Conservation (phyloP, 768 basidiomycete species). For the Hortiboletus flavorubellus region DNA sequence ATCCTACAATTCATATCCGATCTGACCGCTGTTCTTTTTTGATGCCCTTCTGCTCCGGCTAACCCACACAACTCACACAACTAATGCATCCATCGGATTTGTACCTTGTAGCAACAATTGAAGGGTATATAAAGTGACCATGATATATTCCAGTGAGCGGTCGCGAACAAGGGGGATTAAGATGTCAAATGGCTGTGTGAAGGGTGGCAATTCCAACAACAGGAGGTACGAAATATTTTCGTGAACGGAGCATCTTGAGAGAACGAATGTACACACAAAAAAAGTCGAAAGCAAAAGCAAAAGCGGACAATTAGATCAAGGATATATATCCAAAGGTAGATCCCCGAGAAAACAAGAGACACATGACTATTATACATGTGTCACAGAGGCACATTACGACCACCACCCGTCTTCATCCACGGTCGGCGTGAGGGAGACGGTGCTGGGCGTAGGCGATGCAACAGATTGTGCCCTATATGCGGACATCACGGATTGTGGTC, state of each 20-base stretch:
- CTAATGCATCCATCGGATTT: slow-evolving; percentile 37
- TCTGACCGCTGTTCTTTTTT: slow-evolving; percentile 3
- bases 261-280: background rate
- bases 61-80: slow-evolving; percentile 25
- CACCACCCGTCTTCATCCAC: slow-evolving; percentile 79
- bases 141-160: slow-evolving; percentile 17
- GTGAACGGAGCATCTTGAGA: background rate
- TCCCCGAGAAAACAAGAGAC: slow-evolving; percentile 4
- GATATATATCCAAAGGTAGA: slow-evolving; percentile 20
- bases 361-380: slow-evolving; percentile 9
- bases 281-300: slow-evolving; percentile 1
- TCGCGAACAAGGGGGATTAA: slow-evolving; percentile 14
- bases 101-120: slow-evolving; percentile 39
- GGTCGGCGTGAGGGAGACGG: slow-evolving; percentile 68
- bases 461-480: slow-evolving; percentile 33
- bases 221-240: slow-evolving; percentile 13
- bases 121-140: slow-evolving; percentile 34
- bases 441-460: slow-evolving; percentile 75
- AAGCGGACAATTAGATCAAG: slow-evolving; percentile 20
- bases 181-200: background rate
- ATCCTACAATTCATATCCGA: slow-evolving; percentile 20
- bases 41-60: slow-evolving; percentile 6
- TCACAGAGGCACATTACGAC: slow-evolving; percentile 34
- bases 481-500: slow-evolving; percentile 48
- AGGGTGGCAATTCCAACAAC: slow-evolving; percentile 5